Base-by-base conservation (phyloP, 2,329 filamentous ascomycete species). In the Penicillium digitatum region DNA sequence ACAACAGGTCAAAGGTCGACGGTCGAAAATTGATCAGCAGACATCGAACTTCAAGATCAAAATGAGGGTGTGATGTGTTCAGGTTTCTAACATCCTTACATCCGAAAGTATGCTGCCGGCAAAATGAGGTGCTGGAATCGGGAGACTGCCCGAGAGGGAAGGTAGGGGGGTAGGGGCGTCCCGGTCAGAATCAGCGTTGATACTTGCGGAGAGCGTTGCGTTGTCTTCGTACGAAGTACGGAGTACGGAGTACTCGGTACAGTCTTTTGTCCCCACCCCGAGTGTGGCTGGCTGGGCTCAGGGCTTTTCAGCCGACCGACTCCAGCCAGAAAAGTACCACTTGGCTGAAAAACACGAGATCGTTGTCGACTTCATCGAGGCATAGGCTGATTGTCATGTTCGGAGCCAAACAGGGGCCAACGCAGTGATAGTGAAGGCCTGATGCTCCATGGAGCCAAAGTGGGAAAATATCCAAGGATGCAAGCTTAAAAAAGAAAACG, bases 271-370 rank as follows among this genome's bases (percentile, higher is more conserved):
- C 16, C 39, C 14, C 4, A 14, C 14, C 1, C 22, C 20, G 38
- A 6, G 8, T n/a, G n/a, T 11, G n/a, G n/a, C 9, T 37, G 22
- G 22, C 9, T 37, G 14, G 20, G 20, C 20, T 1, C 5, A 5
- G 20, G 38, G 12, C 37, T 39, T n/a, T 40, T 40, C 14, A 40
- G 38, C 22, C 7, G 4, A 35, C 34, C n/a, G 18, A 35, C 4
- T 18, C 14, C 14, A 40, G 38, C 11, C 10, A 11, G 22, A 26
- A 26, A 24, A 40, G 5, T n/a, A 11, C 14, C 6, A 39, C 11
- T 14, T 7, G 5, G 8, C 5, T 9, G 14, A 1, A 8, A 10
- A n/a, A 5, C 0, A 7, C 22, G 8, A 14, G 2, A 11, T 11
- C 11, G 10, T 10, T 3, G 8, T 16, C 12, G 7, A 5, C 9